Conservation (phyloP, 345 rosid species). For the Limnanthes douglasii region DNA sequence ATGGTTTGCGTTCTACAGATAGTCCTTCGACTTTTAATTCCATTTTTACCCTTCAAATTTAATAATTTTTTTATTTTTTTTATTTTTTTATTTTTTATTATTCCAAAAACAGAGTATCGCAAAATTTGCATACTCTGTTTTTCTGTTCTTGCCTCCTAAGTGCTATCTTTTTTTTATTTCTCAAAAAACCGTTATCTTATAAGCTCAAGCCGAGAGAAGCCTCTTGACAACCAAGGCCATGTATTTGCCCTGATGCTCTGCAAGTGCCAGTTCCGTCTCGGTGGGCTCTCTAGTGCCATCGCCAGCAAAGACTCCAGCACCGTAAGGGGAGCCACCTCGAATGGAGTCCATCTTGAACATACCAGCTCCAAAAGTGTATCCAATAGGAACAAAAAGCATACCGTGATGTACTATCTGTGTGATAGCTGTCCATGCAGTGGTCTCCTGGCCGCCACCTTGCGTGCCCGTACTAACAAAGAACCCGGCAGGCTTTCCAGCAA, state of each 20-base stretch:
- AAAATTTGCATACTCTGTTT: no score
- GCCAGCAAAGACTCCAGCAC: constrained; percentile 57
- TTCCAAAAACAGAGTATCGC: no score
- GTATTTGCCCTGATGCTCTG: constrained; percentile 75
- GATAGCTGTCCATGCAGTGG: constrained; percentile 78
- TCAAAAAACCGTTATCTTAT: no score
- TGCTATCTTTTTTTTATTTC: no score
- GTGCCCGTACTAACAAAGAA: constrained; percentile 78
- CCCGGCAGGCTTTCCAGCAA: constrained; percentile 79
- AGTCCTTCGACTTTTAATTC: no score
- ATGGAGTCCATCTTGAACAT: constrained; percentile 70
- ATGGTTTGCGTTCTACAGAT: no score
- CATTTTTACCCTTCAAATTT: no score
- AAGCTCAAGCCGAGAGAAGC: no score
- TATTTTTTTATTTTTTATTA: no score
- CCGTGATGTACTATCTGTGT: constrained; percentile 77
- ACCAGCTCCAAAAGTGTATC: constrained; percentile 72
- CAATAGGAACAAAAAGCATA: constrained; percentile 76
- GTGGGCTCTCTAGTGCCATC: constrained; percentile 67
- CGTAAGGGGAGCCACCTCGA: constrained; percentile 67
- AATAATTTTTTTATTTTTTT: no score
- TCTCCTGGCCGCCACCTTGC: constrained; percentile 89
- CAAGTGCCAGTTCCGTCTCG: constrained; percentile 50
- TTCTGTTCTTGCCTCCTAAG: no score
- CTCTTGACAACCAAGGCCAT: constrained; percentile 56